Conservation (phyloP, 331 rosid species). For the Pyracantha coccinea region DNA sequence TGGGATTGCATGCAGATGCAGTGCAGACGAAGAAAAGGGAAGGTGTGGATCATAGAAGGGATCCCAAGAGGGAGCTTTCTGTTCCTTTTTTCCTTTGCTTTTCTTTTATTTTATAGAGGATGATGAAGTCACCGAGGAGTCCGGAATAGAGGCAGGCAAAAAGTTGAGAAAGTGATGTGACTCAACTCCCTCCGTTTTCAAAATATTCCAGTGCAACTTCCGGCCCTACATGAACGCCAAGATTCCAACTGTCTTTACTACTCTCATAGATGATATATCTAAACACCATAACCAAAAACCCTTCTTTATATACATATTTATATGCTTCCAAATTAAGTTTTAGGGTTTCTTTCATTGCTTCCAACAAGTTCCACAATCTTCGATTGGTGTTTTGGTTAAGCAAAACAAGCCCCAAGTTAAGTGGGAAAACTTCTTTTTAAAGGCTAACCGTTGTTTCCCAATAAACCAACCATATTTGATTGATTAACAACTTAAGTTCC, state of each 20-base stretch:
- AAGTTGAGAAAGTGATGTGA: slow-evolving; percentile 35
- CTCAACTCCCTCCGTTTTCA: slow-evolving; percentile 14
- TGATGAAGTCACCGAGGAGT: not conserved
- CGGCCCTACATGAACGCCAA: slow-evolving; percentile 24
- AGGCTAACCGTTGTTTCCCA: not conserved
- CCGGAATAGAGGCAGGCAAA: slow-evolving; percentile 26
- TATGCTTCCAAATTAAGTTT: not conserved
- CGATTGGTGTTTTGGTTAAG: not conserved
- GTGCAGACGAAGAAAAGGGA: not conserved
- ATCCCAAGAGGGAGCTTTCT: not conserved
- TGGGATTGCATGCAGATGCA: slow-evolving; percentile 4
- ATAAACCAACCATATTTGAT: not conserved
- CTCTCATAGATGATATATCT: slow-evolving; percentile 1
- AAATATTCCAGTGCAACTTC: slow-evolving; percentile 17
- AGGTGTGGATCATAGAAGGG: slow-evolving; percentile 11
- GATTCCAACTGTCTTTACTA: slow-evolving; percentile 52
- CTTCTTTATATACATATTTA: not conserved
- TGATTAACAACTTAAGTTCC: not conserved
- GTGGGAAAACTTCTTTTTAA: not conserved
- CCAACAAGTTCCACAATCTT: not conserved
- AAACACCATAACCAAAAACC: not conserved
- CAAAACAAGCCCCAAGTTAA: not conserved
- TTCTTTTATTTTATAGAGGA: not conserved
- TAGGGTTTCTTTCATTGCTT: not conserved
- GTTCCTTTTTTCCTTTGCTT: not conserved